Evolutionary conservation across 2,329 filamentous ascomycete genomes (phyloP).

Genomic region (Akanthomyces lecanii): DNA sequence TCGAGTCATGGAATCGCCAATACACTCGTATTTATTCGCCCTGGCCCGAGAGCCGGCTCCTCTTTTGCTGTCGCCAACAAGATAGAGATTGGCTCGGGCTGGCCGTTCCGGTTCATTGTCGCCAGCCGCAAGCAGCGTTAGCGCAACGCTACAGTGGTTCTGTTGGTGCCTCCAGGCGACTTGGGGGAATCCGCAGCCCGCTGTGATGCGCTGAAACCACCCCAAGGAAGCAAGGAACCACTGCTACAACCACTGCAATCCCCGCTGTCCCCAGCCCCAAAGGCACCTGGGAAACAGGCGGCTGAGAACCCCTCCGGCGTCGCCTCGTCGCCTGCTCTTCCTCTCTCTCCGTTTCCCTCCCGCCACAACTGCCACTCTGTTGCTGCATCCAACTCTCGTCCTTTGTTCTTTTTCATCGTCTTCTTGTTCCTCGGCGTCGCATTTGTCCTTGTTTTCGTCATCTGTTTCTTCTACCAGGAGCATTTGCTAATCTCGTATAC

Average conservation of each 20-base stretch:
- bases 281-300: too few species aligned
- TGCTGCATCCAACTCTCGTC: slow-evolving; percentile 9
- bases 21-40: background rate
- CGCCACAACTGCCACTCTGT: background rate
- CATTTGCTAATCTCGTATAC: slow-evolving; percentile 6
- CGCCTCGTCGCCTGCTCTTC: background rate
- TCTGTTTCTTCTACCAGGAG: background rate
- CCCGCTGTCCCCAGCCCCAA: background rate
- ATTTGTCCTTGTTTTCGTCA: background rate
- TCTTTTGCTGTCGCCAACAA: background rate
- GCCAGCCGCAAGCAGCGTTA: background rate
- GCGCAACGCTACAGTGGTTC: background rate
- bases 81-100: slow-evolving; percentile 12
- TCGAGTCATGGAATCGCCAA: slow-evolving; percentile 3
- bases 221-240: background rate
- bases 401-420: background rate
- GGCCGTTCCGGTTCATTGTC: slow-evolving; percentile 16
- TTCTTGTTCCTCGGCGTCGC: slow-evolving; percentile 8
- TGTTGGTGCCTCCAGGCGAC: too few species aligned
- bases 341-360: background rate
- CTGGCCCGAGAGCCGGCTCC: slow-evolving; percentile 8
- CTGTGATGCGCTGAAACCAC: background rate
- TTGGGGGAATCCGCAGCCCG: background rate
- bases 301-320: too few species aligned
- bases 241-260: background rate